Percentiles rank a stretch among this genome's conserved stretches.
phyloP scores from a whole-genome alignment of 352 stramenopile genomes.

The Phytophthora palmivora region DNA sequence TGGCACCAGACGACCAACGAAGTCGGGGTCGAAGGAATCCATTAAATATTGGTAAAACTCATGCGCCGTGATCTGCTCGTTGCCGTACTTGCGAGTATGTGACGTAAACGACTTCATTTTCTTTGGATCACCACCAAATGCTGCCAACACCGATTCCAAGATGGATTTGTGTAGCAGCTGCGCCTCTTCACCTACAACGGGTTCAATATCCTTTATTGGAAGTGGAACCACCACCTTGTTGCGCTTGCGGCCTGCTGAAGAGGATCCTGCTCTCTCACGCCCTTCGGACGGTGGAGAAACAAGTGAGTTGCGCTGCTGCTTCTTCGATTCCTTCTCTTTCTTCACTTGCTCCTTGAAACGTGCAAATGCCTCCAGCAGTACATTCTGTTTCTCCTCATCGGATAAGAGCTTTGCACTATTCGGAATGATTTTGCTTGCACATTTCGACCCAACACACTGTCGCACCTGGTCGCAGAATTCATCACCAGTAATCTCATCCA shows the following conservation, averaged over 20 bases:
- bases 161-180: conserved; percentile 87
- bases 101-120: conserved; percentile 90
- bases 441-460: conserved; percentile 77
- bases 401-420: conserved; percentile 75
- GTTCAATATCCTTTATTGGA: conserved; percentile 81
- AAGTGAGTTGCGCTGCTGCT: conserved; percentile 59
- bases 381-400: conserved; percentile 61
- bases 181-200: conserved; percentile 83
- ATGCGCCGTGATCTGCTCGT: conserved; percentile 84
- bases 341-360: conserved; percentile 75
- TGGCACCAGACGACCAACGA: conserved; percentile 84
- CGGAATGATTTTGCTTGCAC: conserved; percentile 73
- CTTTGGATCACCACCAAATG: conserved; percentile 78
- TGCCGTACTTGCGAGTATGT: conserved; percentile 86
- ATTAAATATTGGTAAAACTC: conserved; percentile 93
- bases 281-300: conserved; percentile 39
- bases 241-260: conserved; percentile 51
- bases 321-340: conserved; percentile 81
- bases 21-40: conserved; percentile 87
- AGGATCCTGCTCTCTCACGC: conserved; percentile 36
- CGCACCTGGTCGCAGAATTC: conserved; percentile 78
- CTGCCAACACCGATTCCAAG: conserved; percentile 73
- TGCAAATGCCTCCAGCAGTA: conserved; percentile 61
- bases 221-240: conserved; percentile 55
- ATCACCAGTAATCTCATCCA: conserved; percentile 72